These are phyloP conservation scores for Guadua angustifolia DNA, from an alignment of 176 grass and related monocot species.

Conservation along the genomic window DNA sequence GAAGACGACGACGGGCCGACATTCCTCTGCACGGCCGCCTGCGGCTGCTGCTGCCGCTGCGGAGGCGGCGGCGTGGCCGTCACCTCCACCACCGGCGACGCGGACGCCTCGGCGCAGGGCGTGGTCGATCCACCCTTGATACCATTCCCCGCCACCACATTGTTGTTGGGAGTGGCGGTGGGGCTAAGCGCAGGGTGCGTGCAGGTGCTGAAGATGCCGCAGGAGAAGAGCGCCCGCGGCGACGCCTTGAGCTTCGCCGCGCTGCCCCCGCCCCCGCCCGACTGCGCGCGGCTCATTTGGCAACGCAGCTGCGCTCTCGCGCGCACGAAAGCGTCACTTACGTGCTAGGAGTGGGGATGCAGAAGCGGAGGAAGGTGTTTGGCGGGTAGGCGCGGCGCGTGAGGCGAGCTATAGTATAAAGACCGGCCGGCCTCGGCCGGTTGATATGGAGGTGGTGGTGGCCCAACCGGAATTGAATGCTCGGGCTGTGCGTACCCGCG, in stretches of 20 bases:
- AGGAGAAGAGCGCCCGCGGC: constrained; percentile 75
- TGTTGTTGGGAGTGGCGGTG: constrained; percentile 54
- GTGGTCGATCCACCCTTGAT: not conserved
- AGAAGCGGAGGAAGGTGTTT: not conserved
- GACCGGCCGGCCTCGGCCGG: not conserved
- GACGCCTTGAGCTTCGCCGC: constrained; percentile 66
- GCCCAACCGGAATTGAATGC: constrained; percentile 42
- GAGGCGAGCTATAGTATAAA: not conserved
- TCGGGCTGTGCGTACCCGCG: constrained; percentile 20
- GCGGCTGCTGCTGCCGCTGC: not conserved
- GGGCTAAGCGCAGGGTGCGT: constrained; percentile 73
- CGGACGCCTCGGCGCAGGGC: constrained; percentile 30
- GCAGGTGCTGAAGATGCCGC: constrained; percentile 86
- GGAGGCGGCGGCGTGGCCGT: not conserved
- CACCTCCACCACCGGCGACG: constrained; percentile 38
- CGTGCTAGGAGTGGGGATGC: not conserved
- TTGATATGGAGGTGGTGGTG: constrained; percentile 38
- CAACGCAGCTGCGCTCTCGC: not conserved
- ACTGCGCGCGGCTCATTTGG: constrained; percentile 57
- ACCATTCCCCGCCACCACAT: not conserved
- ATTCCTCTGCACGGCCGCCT: constrained; percentile 22
- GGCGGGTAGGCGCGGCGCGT: not conserved
- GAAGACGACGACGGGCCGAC: constrained; percentile 53
- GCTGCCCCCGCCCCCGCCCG: not conserved
- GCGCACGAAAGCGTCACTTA: not conserved